phyloP scores from a whole-genome alignment of 495 filamentous ascomycete genomes.

The Tuber melanosporum region DNA sequence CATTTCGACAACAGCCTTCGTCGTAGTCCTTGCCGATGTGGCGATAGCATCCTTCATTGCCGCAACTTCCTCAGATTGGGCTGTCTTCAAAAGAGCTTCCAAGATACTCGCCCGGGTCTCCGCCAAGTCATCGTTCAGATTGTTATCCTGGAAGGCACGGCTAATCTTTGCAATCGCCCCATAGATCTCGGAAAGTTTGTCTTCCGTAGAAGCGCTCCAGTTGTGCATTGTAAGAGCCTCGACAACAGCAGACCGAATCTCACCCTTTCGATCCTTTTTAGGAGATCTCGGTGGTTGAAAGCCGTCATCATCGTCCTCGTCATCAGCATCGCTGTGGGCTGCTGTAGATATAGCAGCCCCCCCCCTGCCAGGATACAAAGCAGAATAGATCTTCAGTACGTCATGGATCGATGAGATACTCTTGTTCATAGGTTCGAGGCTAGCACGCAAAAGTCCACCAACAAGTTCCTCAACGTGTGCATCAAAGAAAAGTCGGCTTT shows the following conservation, averaged over 20 bases:
- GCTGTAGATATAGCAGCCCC: conserved; percentile 56
- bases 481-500: conserved; percentile 69
- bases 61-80: conserved; percentile 29
- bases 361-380: conserved; percentile 44
- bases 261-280: conserved; percentile 66
- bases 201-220: conserved; percentile 44
- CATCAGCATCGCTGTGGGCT: conserved; percentile 80
- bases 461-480: conserved; percentile 79
- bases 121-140: conserved; percentile 29
- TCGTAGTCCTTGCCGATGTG: conserved; percentile 1
- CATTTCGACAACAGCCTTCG: conserved; percentile 15
- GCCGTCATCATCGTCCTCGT: conserved; percentile 59
- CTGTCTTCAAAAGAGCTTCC: conserved; percentile 29
- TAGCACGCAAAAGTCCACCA: conserved; percentile 65
- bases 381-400: conserved; percentile 51
- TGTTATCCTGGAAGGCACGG: conserved; percentile 35
- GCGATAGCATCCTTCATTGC: conserved; percentile 25
- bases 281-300: conserved; percentile 54
- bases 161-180: conserved; percentile 32
- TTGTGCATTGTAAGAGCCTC: conserved; percentile 58
- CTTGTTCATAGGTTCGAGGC: conserved; percentile 70
- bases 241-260: conserved; percentile 70
- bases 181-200: conserved; percentile 37
- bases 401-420: conserved; percentile 68
- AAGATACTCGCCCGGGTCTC: conserved; percentile 28